Base-by-base conservation (phyloP, 805 yeast species). In the Isabelozyma pseudorhagii region DNA sequence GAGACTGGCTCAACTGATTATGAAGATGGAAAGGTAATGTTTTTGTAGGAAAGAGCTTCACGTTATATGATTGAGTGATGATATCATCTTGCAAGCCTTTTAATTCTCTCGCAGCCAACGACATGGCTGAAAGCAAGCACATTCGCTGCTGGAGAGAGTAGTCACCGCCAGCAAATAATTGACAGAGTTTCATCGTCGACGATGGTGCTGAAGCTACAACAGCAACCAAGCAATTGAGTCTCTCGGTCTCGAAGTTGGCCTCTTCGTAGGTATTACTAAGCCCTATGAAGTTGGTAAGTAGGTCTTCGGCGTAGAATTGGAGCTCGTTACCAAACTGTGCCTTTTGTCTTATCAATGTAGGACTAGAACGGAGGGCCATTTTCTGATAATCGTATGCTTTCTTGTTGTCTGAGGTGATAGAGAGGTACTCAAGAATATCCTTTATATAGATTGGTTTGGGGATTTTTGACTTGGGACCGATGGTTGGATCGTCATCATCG, bases 91-190 rank as follows among this genome's bases (percentile, higher is more conserved):
- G 74, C 29, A 74, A 63, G 0, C 91, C 93, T 42, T 86, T 71
- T 8, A 91, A 71, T 54, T 87, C 90, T 51, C 96, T 67, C 0
- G 91, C 89, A 3, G 88, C 80, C 21, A 91, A 67, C 0, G 92
- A 85, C 10, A 89, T 61, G 0, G 88, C 70, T 4, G 92, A 81
- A 15, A 94, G 64, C 8, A 92, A 72, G 28, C 80, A 68, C 68
- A 92, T 74, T 44, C 98, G 67, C 51, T 85, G 92, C 52, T 87
- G 94, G 15, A 94, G 63, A 0, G 96, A 89, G 53, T 86, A 82
- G 59, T 93, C 99, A 0, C 92, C 91, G 0, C 78, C 73, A 36
- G 81, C 69, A 14, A 91, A 68, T 14, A 84, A 63, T 27, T 71
- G 61, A 40, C 80, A 65, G 0, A 84, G 61, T 27, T 76, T 72